Conservation (phyloP, 495 filamentous ascomycete genomes). For the Penicillium mononematosum region DNA sequence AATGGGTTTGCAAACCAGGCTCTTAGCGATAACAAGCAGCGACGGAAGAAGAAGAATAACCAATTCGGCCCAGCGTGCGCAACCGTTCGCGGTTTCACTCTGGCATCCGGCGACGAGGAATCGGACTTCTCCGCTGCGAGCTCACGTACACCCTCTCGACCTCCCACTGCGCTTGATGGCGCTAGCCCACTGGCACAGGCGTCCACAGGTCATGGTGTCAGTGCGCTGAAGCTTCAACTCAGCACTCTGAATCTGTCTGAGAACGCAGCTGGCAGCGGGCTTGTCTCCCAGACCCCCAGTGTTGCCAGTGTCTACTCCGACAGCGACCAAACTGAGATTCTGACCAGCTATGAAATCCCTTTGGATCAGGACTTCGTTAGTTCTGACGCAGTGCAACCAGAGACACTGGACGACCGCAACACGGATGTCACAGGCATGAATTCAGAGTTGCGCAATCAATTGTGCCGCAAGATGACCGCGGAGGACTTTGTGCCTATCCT, state of each 20-base stretch:
- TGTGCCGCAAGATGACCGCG: conserved; percentile 81
- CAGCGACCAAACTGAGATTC: conserved; percentile 51
- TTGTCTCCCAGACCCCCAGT: conserved; percentile 47
- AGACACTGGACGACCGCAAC: conserved; percentile 26
- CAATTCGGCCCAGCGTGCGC: conserved; percentile 62
- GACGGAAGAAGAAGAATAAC: conserved; percentile 52
- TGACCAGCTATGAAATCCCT: conserved; percentile 84
- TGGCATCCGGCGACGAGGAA: conserved; percentile 80
- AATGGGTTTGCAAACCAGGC: conserved; percentile 22
- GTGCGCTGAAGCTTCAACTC: conserved; percentile 72
- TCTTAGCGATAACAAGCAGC: conserved; percentile 30
- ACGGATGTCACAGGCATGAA: conserved; percentile 12
- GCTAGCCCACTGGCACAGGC: conserved; percentile 61
- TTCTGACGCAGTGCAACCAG: conserved; percentile 55
- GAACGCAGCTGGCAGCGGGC: conserved; percentile 31
- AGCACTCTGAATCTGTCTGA: conserved; percentile 62
- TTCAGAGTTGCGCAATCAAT: conserved; percentile 38
- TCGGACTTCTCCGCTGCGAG: conserved; percentile 64
- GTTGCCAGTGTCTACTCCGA: conserved; percentile 60
- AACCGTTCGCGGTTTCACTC: conserved; percentile 79
- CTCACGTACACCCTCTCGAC: conserved; percentile 41
- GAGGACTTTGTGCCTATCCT: conserved; percentile 88
- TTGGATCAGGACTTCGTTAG: conserved; percentile 87
- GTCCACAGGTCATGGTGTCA: conserved; percentile 65
- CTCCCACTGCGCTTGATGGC: conserved; percentile 26